Base-by-base conservation (phyloP, 768 basidiomycete species). In the Russula emetica region DNA sequence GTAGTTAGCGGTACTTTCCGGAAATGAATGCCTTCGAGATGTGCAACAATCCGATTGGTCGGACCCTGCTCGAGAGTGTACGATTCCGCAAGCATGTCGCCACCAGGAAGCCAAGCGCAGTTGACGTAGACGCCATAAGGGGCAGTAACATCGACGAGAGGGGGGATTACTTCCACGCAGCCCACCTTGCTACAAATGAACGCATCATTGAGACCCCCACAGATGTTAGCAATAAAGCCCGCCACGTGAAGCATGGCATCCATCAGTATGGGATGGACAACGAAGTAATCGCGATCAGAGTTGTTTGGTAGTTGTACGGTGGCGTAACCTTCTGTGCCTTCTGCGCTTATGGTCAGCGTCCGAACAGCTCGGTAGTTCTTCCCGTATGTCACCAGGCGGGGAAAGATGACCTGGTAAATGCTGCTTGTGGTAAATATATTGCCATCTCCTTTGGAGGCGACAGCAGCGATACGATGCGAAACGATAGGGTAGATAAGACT, bases 231-330 rank as follows among this genome's bases (percentile, higher is more conserved):
- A 38, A 89, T 74, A 72, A 90, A 88, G 3, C 89, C 89, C 0
- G 87, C 83, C 42, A 82, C 78, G 62, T 90, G 89, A 34, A 89
- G 74, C 34, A 90, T 75, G 0, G 85, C 83, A 66, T 90, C 88
- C 62, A 82, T 75, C 73, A 89, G 87, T 28, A 87, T 70, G 6
- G 84, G 82, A 64, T 85, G 79, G 3, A 76, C 73, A 11, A 77
- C 74, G 64, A 79, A 82, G 14, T 71, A 66, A 30, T 69, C 65
- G 30, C 75, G 71, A 20, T 68, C 66, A 26, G 75, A 63, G 50
- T 76, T 66, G 10, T 64, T 42, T 1, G 80, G 79, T 16, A 86
- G 73, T 30, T 73, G 69, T 28, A 87, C 71, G 0, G 73, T 72
- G 2, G 85, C 88, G 65, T 77, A 78, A 3, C 81, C 85, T 65